These are phyloP conservation scores for Colletotrichum incanum DNA, from an alignment of 2,329 filamentous ascomycete genomes.

Conservation along the genomic window DNA sequence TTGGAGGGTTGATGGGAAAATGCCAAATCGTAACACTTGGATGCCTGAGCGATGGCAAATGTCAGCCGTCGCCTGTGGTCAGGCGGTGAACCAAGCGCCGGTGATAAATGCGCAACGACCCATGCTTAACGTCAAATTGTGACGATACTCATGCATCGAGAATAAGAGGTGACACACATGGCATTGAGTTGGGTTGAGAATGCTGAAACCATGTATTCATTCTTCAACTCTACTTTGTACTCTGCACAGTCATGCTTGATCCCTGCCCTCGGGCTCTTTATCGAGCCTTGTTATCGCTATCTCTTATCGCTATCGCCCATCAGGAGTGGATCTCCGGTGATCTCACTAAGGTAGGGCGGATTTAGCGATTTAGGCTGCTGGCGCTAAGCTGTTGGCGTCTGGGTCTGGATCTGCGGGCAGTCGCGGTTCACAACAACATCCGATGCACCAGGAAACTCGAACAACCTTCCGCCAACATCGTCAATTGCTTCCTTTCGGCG, in stretches of 20 bases:
- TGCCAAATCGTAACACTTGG: neutral
- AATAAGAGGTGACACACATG: neutral
- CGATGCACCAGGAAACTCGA: conserved; percentile 24
- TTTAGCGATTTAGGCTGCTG: conserved; percentile 10
- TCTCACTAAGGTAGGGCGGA: conserved; percentile 19
- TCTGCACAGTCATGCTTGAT: neutral
- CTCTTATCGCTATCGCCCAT: conserved; percentile 14
- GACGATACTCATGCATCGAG: neutral
- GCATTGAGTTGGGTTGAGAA: too few species aligned
- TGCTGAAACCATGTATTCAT: neutral
- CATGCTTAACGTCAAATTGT: neutral
- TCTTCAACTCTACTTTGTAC: rapidly evolving
- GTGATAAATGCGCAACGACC: neutral
- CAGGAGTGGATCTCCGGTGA: conserved; percentile 15
- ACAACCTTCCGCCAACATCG: conserved; percentile 15
- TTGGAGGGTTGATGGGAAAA: neutral
- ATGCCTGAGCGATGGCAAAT: neutral
- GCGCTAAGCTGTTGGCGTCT: conserved; percentile 29
- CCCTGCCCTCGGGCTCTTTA: neutral
- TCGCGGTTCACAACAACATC: conserved; percentile 44
- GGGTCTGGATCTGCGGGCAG: conserved; percentile 15
- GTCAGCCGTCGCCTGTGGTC: neutral
- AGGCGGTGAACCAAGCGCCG: conserved; percentile 15
- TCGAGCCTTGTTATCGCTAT: neutral
- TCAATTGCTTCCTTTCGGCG: conserved; percentile 6